Base-by-base conservation (phyloP, 139 green algal genomes). In the Picochlorum sp. region DNA sequence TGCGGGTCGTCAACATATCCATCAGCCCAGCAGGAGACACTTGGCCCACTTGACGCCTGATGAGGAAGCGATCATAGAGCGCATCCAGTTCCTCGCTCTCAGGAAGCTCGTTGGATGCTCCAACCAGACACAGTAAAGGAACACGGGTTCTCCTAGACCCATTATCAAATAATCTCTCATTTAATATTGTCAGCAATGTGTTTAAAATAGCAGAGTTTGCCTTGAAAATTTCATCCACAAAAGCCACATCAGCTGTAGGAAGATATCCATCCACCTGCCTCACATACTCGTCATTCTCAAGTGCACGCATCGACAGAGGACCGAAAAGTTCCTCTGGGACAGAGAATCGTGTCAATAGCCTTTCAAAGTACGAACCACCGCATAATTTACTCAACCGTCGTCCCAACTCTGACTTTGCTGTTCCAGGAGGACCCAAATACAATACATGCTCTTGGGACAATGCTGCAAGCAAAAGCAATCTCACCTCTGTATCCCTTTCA, bases 141-240 rank as follows among this genome's bases (percentile, higher is more conserved):
- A 87, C 85, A 0, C 63, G 4, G 28, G 85, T 44, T 10, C 87
- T 81, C 45, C 77, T 56, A 58, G 70, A 82, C 52, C 90, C 90
- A 68, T 97, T 97, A 81, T 95, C 89, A 71, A 96, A 97, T 34
- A 95, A 79, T 16, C 90, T 77, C 80, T 97, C 90, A 72, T 97
- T 97, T 8, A 97, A 74, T 20, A 97, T 77, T 23, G 90, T 96
- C 26, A 97, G 79, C 70, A 97, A 76, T 3, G 90, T 86, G 81
- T 97, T 97, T 15, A 96, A 71, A 80, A 97, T 97, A 61, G 90
- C 90, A 14, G 72, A 87, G 82, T 95, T 96, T 61, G 90, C 90
- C 70, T 95, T 90, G 72, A 85, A 87, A 54, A 94, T 84, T 66
- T 96, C 88, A 28, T 96, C 90, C 26, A 97, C 85, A 75, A 97